Percentiles rank a stretch among this genome's conserved stretches.
phyloP scores from a whole-genome alignment of 768 basidiomycete species.

The Auricularia heimuer region DNA sequence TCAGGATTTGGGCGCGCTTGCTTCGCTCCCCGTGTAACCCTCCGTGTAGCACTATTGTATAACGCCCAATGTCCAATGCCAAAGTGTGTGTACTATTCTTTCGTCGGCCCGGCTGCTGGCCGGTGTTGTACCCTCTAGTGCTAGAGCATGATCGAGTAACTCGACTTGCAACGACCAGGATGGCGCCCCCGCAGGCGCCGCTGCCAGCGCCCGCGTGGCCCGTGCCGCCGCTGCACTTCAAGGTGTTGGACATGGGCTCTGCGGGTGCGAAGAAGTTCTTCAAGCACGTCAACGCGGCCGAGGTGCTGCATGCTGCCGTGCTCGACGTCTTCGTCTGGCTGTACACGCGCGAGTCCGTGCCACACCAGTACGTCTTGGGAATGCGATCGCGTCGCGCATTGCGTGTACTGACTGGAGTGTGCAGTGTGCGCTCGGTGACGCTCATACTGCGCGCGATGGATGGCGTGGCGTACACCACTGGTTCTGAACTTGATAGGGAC shows the following conservation, averaged over 20 bases:
- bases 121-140: no score
- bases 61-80: not conserved
- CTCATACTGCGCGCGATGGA: slow-evolving; percentile 31
- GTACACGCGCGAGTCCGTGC: slow-evolving; percentile 38
- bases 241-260: slow-evolving; percentile 50
- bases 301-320: slow-evolving; percentile 30
- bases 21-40: not conserved
- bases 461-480: slow-evolving; percentile 62
- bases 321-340: slow-evolving; percentile 29
- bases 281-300: slow-evolving; percentile 34
- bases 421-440: slow-evolving; percentile 14
- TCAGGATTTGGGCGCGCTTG: no score
- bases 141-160: no score
- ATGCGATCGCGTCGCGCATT: slow-evolving; percentile 3
- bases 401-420: not conserved
- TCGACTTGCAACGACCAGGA: no score
- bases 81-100: not conserved
- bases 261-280: slow-evolving; percentile 51
- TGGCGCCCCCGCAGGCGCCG: slow-evolving; percentile 12
- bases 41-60: not conserved
- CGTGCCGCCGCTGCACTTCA: slow-evolving; percentile 45
- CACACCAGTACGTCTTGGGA: slow-evolving; percentile 24
- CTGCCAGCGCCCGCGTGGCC: slow-evolving; percentile 31
- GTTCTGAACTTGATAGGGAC: slow-evolving; percentile 29
- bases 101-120: no score